Evolutionary conservation across 176 grass and related monocot species (phyloP), one percentile per base, ranked within the genome.

Genomic region (Aegilops speltoides): DNA sequence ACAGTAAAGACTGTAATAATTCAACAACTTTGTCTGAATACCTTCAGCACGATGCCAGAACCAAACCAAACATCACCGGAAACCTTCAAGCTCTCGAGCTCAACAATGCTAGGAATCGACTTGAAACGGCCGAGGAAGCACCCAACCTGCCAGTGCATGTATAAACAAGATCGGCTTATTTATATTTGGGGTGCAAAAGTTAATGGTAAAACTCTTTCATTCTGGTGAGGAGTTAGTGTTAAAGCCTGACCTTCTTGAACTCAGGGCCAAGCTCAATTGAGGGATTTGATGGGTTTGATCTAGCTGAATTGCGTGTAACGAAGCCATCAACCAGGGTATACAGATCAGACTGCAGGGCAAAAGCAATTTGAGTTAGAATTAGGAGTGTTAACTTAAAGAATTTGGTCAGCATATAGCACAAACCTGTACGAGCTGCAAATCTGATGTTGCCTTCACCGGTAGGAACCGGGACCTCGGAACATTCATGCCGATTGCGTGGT

Each of bases 1-100:
- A 79, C 8, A 87, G 34, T 32, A n/a, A 78, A 38, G 9, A 25
- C 23, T 82, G 76, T 77, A 66, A 25, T 54, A 48, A 26, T 48
- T 88, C 24, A 65, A 40, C 7, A 83, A 73, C 4, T 77, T 86
- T 84, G 22, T 9, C 25, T 54, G 20, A 76, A 32, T 96, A 98
- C 97, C 97, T 98, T 98, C 52, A 98, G 80, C 28, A 90, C 82
- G 29, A 98, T 69, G 15, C 76, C 79, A 63, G 87, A 85, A 73
- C 92, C 90, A 89, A 98, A 95, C 91, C 88, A 94, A 70, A 92
- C 93, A 92, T 98, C 93, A 79, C 96, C 96, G 5, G 90, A 98
- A 88, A 98, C 94, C 64, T 96, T 98, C 79, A 98, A 90, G 82
- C 90, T 96, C 28, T 96, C 90, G 11, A 96, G 92, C 84, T 92